phyloP scores from a whole-genome alignment of 2,329 filamentous ascomycete genomes.

The Fusarium anthophilum region DNA sequence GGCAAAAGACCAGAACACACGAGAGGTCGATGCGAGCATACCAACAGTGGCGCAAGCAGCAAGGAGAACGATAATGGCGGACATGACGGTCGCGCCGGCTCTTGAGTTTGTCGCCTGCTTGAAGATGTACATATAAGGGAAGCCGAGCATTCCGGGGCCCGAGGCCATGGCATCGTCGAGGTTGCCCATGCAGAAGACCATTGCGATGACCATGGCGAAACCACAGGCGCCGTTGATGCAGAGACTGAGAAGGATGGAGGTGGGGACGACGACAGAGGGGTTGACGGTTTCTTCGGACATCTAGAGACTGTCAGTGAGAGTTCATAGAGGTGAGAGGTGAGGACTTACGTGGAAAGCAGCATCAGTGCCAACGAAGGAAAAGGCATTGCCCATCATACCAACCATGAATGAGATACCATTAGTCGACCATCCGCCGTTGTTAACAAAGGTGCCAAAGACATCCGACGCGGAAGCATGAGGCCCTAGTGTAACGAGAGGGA shows the following conservation, averaged over 20 bases:
- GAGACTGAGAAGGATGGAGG: constrained; percentile 59
- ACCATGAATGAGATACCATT: constrained; percentile 57
- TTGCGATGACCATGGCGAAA: constrained; percentile 64
- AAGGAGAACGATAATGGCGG: constrained; percentile 58
- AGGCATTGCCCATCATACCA: constrained; percentile 54
- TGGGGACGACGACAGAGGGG: constrained; percentile 59
- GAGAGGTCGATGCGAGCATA: constrained; percentile 65
- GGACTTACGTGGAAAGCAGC: constrained; percentile 44
- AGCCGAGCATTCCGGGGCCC: constrained; percentile 53
- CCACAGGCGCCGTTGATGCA: constrained; percentile 62
- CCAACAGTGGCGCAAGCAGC: constrained; percentile 60
- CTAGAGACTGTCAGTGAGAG: constrained; percentile 24
- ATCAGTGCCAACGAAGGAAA: constrained; percentile 47
- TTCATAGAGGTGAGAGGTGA: fast-evolving
- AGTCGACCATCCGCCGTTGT: constrained; percentile 55
- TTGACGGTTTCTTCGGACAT: constrained; percentile 59
- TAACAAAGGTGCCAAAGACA: constrained; percentile 57
- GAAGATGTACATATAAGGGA: constrained; percentile 69
- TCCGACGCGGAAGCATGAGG: constrained; percentile 45
- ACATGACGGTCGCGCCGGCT: constrained; percentile 60
- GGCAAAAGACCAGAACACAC: constrained; percentile 65
- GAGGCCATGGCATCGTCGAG: constrained; percentile 54
- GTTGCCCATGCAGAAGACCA: constrained; percentile 64
- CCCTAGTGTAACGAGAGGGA: constrained; percentile 45
- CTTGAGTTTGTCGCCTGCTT: constrained; percentile 58